Percentiles rank a stretch among this genome's conserved stretches.
These are phyloP conservation scores for Lasiodiplodia sp. DNA, from an alignment of 2,329 filamentous ascomycete genomes.

Conservation along the genomic window DNA sequence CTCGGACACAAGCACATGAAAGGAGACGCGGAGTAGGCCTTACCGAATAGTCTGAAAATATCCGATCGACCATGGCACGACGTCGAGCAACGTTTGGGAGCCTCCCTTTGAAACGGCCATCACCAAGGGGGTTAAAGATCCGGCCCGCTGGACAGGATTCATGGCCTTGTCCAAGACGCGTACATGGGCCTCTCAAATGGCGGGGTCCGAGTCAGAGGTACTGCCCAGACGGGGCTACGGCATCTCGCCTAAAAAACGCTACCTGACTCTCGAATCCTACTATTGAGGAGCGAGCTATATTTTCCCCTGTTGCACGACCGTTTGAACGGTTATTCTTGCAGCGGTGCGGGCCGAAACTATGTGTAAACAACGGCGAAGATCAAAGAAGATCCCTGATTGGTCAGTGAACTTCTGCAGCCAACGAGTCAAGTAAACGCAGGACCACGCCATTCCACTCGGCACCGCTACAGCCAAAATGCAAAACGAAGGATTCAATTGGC, in stretches of 20 bases:
- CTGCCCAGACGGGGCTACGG: background rate
- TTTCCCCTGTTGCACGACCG: background rate
- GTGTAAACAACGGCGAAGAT: background rate
- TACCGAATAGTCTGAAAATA: conserved; percentile 1
- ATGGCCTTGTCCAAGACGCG: background rate
- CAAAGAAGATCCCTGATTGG: background rate
- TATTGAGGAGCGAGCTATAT: background rate
- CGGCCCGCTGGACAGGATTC: background rate
- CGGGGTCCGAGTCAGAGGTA: background rate
- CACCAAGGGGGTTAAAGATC: background rate
- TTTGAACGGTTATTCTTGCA: background rate
- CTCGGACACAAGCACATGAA: background rate
- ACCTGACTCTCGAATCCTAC: background rate
- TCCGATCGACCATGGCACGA: background rate
- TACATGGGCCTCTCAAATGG: background rate
- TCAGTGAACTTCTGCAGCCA: background rate
- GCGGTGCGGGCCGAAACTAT: background rate
- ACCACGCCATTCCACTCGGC: background rate
- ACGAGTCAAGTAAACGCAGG: background rate
- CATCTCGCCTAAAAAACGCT: background rate
- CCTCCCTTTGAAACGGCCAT: conserved; percentile 4
- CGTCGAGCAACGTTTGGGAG: background rate
- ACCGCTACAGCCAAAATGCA: background rate
- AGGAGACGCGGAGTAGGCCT: background rate
- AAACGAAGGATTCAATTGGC: background rate